A percentile compares a stretch with the other conserved stretches of the same genome.
Conservation (phyloP, 164 flowering plant species). For the Vitis cinerea region DNA sequence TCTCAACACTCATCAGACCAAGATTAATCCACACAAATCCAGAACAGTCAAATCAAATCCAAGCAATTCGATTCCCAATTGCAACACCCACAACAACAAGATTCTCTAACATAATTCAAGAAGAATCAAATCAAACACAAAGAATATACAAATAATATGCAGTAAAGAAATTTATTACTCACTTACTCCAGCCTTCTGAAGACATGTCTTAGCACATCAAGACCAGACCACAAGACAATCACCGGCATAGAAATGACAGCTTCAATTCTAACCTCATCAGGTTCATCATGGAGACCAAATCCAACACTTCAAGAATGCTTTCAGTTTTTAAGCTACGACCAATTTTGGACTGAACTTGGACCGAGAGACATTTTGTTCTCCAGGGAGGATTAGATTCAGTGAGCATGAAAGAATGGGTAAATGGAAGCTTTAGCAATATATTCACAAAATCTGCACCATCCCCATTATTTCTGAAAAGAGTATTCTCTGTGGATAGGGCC, state of each 20-base stretch:
- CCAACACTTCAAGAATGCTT: constrained; percentile 56
- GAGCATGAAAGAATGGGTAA: constrained; percentile 48
- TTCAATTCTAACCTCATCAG: constrained; percentile 78
- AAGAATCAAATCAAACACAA: too few relatives aligned
- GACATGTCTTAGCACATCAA: constrained; percentile 36
- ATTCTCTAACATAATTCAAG: too few relatives aligned
- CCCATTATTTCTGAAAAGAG: constrained; percentile 27
- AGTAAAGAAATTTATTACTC: constrained; percentile 1
- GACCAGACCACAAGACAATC: constrained; percentile 62
- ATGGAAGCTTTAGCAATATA: constrained; percentile 68
- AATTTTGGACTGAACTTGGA: constrained; percentile 58
- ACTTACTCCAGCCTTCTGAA: constrained; percentile 76
- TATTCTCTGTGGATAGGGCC: constrained; percentile 43
- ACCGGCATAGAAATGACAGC: constrained; percentile 73
- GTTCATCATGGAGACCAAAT: constrained; percentile 71
- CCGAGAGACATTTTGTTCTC: constrained; percentile 61
- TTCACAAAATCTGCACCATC: constrained; percentile 28
- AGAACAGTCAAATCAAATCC: too few relatives aligned
- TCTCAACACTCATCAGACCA: too few relatives aligned
- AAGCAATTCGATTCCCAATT: too few relatives aligned
- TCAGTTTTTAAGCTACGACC: constrained; percentile 31
- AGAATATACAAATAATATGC: too few relatives aligned
- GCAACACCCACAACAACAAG: too few relatives aligned
- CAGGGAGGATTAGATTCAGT: constrained; percentile 39
- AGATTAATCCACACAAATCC: too few relatives aligned